Evolutionary conservation across 1,139 yeast species (phyloP).

Genomic region (Pichia sp.): DNA sequence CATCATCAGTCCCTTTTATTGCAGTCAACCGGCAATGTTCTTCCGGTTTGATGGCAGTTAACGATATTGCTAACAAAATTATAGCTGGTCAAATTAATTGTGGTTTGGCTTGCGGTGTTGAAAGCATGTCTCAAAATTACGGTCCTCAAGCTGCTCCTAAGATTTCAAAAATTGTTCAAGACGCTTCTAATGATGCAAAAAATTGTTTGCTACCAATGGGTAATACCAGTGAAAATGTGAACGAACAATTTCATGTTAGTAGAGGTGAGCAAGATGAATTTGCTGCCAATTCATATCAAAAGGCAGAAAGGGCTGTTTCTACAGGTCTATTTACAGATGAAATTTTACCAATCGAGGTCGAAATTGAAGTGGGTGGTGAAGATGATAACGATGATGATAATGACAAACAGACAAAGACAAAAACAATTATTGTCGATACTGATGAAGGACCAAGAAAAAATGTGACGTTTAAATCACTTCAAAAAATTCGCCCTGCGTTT

Average conservation of each 20-base stretch:
- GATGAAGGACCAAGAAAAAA: slow-evolving; percentile 93
- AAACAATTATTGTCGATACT: slow-evolving; percentile 47
- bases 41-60: slow-evolving; percentile 85
- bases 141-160: slow-evolving; percentile 67
- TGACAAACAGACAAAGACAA: slow-evolving; percentile 35
- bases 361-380: slow-evolving; percentile 44
- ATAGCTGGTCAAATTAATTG: slow-evolving; percentile 80
- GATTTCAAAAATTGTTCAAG: slow-evolving; percentile 45
- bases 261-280: slow-evolving; percentile 78
- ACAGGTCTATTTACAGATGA: slow-evolving; percentile 77
- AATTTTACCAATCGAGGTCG: slow-evolving; percentile 64
- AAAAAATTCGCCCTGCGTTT: slow-evolving; percentile 84
- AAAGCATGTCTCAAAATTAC: slow-evolving; percentile 82
- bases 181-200: slow-evolving; percentile 43
- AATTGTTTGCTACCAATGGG: slow-evolving; percentile 89
- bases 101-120: slow-evolving; percentile 90
- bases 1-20: slow-evolving; percentile 63
- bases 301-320: slow-evolving; percentile 70
- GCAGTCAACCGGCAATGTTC: slow-evolving; percentile 93
- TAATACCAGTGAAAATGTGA: slow-evolving; percentile 75
- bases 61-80: slow-evolving; percentile 86
- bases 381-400: slow-evolving; percentile 27
- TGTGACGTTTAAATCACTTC: slow-evolving; percentile 71
- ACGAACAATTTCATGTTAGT: slow-evolving; percentile 52
- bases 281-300: slow-evolving; percentile 80